These are phyloP conservation scores for Penicillium odoratum DNA, from an alignment of 495 filamentous ascomycete species.

Conservation along the genomic window DNA sequence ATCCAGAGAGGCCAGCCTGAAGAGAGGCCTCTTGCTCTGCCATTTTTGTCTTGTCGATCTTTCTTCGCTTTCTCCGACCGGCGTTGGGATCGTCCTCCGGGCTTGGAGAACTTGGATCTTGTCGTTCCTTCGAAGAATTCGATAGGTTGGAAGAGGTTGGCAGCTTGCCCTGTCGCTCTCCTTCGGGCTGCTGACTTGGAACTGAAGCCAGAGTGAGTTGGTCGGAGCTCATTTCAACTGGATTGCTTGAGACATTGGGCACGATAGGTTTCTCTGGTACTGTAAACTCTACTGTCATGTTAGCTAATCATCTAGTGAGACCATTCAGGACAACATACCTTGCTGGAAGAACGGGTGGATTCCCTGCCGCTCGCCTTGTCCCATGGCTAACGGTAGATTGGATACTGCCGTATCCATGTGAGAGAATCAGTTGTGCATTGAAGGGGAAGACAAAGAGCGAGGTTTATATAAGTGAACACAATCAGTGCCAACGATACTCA, in stretches of 20 bases:
- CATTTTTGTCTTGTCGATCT: conserved; percentile 40
- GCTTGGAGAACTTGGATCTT: background rate
- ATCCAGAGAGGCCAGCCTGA: conserved; percentile 18
- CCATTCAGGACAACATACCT: conserved; percentile 25
- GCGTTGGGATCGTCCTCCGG: conserved; percentile 46
- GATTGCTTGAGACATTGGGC: background rate
- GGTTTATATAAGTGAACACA: background rate
- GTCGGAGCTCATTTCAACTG: background rate
- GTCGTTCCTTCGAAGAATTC: background rate
- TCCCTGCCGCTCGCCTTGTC: conserved; percentile 38
- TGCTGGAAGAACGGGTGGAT: conserved; percentile 47
- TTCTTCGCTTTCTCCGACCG: conserved; percentile 50
- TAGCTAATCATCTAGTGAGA: background rate
- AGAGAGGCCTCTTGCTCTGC: conserved; percentile 10
- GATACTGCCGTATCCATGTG: conserved; percentile 29
- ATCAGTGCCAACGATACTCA: background rate
- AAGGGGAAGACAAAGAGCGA: conserved; percentile 6
- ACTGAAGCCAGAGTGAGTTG: background rate
- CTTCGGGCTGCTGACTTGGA: background rate
- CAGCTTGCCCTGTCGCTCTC: background rate
- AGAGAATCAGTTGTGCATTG: conserved; percentile 2
- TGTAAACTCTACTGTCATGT: background rate
- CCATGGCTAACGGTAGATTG: conserved; percentile 40
- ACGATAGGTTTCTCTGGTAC: background rate
- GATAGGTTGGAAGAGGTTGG: no score